Conservation (phyloP, 495 filamentous ascomycete genomes). For the Trichoderma asperelloides region DNA sequence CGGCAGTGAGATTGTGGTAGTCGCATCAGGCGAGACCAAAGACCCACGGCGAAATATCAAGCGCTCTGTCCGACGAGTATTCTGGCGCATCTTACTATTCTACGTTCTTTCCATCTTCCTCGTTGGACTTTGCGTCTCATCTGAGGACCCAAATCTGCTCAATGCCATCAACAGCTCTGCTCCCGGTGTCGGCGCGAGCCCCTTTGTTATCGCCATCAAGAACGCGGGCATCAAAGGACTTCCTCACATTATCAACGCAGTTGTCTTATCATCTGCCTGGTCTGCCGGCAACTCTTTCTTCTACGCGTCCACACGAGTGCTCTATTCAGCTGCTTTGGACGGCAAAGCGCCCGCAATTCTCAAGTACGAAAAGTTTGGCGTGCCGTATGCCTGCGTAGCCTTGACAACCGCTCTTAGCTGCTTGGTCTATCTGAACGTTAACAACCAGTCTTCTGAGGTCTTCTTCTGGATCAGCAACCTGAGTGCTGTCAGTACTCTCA, state of each 20-base stretch:
- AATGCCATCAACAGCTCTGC: conserved; percentile 33
- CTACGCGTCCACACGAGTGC: conserved; percentile 66
- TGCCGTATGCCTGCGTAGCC: conserved; percentile 52
- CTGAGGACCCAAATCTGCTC: conserved; percentile 45
- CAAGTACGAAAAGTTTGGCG: conserved; percentile 47
- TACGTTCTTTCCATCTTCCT: conserved; percentile 64
- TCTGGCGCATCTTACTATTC: conserved; percentile 62
- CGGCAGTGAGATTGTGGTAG: conserved; percentile 41
- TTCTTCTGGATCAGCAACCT: conserved; percentile 55
- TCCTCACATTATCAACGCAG: conserved; percentile 38
- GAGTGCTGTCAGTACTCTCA: conserved; percentile 55
- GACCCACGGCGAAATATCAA: conserved; percentile 68
- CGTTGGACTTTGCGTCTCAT: conserved; percentile 57
- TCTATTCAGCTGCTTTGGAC: conserved; percentile 56
- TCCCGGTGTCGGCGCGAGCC: conserved; percentile 45
- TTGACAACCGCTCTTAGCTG: conserved; percentile 43
- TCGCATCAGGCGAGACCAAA: conserved; percentile 70
- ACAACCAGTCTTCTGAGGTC: conserved; percentile 39
- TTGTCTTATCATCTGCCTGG: conserved; percentile 41
- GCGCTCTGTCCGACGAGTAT: conserved; percentile 59
- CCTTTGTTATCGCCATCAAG: conserved; percentile 43
- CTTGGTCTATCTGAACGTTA: conserved; percentile 45
- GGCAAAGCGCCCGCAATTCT: conserved; percentile 52
- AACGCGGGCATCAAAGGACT: conserved; percentile 33
- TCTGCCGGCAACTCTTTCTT: conserved; percentile 65